phyloP scores from a whole-genome alignment of 1,284 basidiomycete species.

The Phaffia rhodozyma region DNA sequence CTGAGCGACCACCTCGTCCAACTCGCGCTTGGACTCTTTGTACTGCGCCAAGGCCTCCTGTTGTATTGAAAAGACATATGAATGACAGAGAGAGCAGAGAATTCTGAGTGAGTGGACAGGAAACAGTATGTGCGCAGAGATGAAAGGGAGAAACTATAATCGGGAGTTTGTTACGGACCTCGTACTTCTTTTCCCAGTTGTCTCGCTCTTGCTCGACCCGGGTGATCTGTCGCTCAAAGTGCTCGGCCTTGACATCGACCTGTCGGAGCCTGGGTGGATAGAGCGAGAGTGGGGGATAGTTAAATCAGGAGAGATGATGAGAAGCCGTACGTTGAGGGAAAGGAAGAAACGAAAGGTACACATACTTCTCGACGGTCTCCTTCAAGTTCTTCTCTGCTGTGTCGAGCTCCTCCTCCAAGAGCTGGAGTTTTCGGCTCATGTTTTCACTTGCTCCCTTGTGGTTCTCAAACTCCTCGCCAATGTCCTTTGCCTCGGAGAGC shows the following conservation, averaged over 20 bases:
- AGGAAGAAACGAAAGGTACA: slow-evolving; percentile 21
- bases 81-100: neutral
- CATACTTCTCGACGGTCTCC: slow-evolving; percentile 93
- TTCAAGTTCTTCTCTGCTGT: slow-evolving; percentile 92
- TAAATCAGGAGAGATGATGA: neutral
- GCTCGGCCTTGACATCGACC: slow-evolving; percentile 97
- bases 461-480: slow-evolving; percentile 58
- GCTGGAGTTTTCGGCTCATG: slow-evolving; percentile 70
- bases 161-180: slow-evolving; percentile 42
- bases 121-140: neutral
- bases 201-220: slow-evolving; percentile 86
- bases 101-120: too few species aligned
- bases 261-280: slow-evolving; percentile 62
- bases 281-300: neutral
- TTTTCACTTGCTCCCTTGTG: slow-evolving; percentile 65
- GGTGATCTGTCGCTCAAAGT: slow-evolving; percentile 87
- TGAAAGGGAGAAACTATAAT: neutral
- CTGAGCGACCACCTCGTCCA: slow-evolving; percentile 71
- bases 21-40: slow-evolving; percentile 62
- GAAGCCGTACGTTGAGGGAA: neutral
- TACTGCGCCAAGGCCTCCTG: slow-evolving; percentile 68
- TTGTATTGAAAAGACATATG: slow-evolving; percentile 22
- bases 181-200: slow-evolving; percentile 86
- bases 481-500: slow-evolving; percentile 57
- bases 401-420: slow-evolving; percentile 93